Evolutionary conservation across 176 grass and related monocot species (phyloP).

Genomic region (Otatea glauca): DNA sequence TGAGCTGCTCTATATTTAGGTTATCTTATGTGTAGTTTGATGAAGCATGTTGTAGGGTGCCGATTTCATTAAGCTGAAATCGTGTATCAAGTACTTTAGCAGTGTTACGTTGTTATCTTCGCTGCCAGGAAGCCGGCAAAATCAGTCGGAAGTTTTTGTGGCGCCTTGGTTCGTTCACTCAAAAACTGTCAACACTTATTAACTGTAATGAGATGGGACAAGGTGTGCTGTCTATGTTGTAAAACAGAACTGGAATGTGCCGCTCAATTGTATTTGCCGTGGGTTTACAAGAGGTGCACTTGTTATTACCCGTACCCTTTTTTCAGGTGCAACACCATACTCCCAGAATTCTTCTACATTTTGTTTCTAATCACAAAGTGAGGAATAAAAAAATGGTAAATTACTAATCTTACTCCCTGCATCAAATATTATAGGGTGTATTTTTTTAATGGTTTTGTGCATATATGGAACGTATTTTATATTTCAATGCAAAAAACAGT

Average conservation of each 20-base stretch:
- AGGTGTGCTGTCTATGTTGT: neutral
- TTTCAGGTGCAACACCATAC: no score
- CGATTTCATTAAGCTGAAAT: neutral
- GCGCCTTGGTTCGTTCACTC: neutral
- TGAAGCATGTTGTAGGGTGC: neutral
- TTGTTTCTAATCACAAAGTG: neutral
- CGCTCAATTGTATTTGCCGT: neutral
- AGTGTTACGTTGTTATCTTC: conserved; percentile 5
- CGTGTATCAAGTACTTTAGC: neutral
- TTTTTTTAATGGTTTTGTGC: no score
- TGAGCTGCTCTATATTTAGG: conserved; percentile 6
- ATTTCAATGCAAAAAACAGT: no score
- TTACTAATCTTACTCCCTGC: no score
- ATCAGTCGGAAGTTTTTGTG: neutral
- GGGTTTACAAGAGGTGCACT: neutral
- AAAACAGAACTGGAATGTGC: neutral
- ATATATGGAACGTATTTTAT: no score
- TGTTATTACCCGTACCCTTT: neutral
- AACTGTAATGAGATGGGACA: neutral
- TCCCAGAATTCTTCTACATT: neutral
- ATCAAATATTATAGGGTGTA: no score
- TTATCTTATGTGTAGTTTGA: conserved; percentile 21
- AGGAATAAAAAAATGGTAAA: no score
- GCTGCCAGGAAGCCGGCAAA: neutral
- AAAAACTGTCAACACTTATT: neutral